These are phyloP conservation scores for Biscogniauxia mediterranea DNA, from an alignment of 2,329 filamentous ascomycete species.

Conservation along the genomic window DNA sequence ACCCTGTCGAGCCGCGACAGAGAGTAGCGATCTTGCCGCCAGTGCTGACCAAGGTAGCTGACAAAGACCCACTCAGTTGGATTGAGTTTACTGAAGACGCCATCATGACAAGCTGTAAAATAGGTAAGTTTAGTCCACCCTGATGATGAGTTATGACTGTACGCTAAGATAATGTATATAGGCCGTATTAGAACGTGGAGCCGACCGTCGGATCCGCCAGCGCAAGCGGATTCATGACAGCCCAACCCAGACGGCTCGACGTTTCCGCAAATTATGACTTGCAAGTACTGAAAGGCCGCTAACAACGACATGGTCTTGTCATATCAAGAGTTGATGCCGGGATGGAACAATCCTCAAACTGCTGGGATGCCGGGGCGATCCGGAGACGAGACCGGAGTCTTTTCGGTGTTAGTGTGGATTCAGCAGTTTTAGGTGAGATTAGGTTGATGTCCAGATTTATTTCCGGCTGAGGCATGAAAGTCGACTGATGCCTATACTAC, in stretches of 20 bases:
- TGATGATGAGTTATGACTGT: background rate
- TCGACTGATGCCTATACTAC: background rate
- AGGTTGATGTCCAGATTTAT: background rate
- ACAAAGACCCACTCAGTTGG: conserved; percentile 85
- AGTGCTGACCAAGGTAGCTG: conserved; percentile 83
- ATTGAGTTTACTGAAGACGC: conserved; percentile 90
- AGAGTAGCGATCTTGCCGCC: conserved; percentile 85
- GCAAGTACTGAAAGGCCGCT: background rate
- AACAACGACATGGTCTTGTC: background rate
- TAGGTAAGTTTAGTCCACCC: conserved; percentile 59
- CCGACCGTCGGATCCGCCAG: conserved; percentile 39
- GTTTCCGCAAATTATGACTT: background rate
- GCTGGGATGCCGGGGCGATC: conserved; percentile 11
- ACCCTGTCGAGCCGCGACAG: conserved; percentile 81
- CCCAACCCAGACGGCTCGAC: background rate
- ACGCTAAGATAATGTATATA: conserved; percentile 18
- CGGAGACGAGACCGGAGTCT: conserved; percentile 18
- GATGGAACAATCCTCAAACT: background rate
- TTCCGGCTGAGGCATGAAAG: background rate
- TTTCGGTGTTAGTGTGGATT: conserved; percentile 24
- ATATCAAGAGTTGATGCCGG: background rate
- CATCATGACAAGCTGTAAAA: conserved; percentile 89
- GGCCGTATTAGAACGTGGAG: conserved; percentile 44
- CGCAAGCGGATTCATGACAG: conserved; percentile 20
- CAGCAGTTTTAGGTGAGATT: conserved; percentile 4